Base-by-base conservation (phyloP, 805 yeast genomes). In the Yarrowia sp. region DNA sequence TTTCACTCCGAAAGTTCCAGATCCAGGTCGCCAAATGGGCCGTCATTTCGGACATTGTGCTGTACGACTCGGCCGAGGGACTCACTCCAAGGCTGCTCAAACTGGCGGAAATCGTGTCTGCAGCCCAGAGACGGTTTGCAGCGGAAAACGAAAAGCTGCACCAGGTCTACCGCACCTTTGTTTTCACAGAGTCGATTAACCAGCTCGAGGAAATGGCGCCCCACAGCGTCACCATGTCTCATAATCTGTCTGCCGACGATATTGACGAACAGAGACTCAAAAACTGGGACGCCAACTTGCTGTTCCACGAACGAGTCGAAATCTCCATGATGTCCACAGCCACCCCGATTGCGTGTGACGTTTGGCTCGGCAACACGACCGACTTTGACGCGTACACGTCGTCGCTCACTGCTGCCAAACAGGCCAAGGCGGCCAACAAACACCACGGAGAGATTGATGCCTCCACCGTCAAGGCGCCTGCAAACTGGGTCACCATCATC, bases 281-380 rank as follows among this genome's bases (percentile, higher is more conserved):
- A 54, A 71, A 72, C 65, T 72, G 75, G 75, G 75, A 71, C 64
- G 65, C 72, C 28, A 89, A 90, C 70, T 85, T 86, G 70, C 78
- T 82, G 21, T 80, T 84, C 67, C 85, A 88, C 70, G 98, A 92
- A 73, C 85, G 88, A 67, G 78, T 89, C n/a, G 97, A 92, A 73
- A 87, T 91, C 61, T 80, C 91, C 1, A 84, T 83, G 71, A 88
- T 92, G 92, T 87, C 96, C 0, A 80, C 90, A 10, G 96, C 96
- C 0, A 83, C 95, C 0, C 81, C 79, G 12, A 77, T 90, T 1
- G 67, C 64, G 9, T 61, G 72, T 10, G 79, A 83, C 56, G 82
- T 92, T 6, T 92, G 93, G 92, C 80, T 88, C 61, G 98, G 98
- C 1, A 93, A 92, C 71, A 78, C 85, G 0, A 84, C 89, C 68